Conservation (phyloP, 139 green algal species). For the Coccomyxa sp. region DNA sequence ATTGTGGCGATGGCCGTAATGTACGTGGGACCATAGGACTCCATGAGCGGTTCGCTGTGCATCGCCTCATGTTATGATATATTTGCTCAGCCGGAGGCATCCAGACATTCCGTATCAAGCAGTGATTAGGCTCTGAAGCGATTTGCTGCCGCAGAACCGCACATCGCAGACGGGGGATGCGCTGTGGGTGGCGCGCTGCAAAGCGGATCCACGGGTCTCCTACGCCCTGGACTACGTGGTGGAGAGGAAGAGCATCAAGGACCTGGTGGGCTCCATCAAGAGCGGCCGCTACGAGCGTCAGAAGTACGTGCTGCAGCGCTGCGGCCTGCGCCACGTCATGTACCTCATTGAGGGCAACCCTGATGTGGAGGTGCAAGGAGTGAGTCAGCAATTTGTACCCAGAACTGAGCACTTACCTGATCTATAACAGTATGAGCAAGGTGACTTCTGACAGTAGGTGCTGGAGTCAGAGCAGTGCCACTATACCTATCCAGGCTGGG, state of each 20-base stretch:
- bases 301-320: constrained; percentile 51
- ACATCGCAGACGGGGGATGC: constrained; percentile 31
- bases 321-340: constrained; percentile 49
- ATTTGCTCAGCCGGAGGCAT: too few species aligned
- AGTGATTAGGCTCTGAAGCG: too few species aligned
- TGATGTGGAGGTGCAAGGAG: constrained; percentile 14
- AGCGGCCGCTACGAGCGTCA: constrained; percentile 34
- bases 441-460: too few species aligned
- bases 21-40: too few species aligned
- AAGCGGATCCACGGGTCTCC: not conserved
- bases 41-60: too few species aligned
- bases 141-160: not conserved
- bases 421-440: too few species aligned
- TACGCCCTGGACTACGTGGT: constrained; percentile 58
- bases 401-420: too few species aligned
- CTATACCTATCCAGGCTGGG: too few species aligned
- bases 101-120: too few species aligned
- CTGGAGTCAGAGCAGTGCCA: too few species aligned
- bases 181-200: constrained; percentile 53
- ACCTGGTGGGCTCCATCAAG: constrained; percentile 59
- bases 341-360: constrained; percentile 77
- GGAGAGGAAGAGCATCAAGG: constrained; percentile 68
- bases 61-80: too few species aligned
- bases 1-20: too few species aligned
- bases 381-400: not conserved